Percentiles rank a stretch among this genome's conserved stretches.
Evolutionary conservation across 2,329 filamentous ascomycete genomes (phyloP).

Genomic region (Epichloe bromicola): DNA sequence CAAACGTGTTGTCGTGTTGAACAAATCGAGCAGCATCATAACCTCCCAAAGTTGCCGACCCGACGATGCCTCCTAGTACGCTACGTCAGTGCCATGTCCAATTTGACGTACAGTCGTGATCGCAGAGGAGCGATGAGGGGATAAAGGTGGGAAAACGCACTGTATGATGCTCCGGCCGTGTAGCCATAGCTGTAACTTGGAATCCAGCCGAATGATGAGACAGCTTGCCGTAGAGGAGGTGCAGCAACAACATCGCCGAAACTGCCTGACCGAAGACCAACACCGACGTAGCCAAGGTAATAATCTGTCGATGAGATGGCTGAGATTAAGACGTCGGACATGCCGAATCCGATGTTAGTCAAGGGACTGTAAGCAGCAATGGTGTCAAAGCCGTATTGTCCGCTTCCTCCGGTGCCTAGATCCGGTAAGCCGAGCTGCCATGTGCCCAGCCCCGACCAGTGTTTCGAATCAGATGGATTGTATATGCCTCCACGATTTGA

Average conservation of each 20-base stretch:
- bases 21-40: constrained; percentile 52
- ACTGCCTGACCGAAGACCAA: constrained; percentile 41
- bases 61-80: constrained; percentile 24
- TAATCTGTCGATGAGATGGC: constrained; percentile 42
- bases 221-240: constrained; percentile 41
- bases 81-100: not conserved
- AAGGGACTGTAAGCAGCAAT: constrained; percentile 28
- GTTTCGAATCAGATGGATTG: constrained; percentile 36
- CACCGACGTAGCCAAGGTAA: constrained; percentile 41
- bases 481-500: constrained; percentile 47
- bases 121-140: not conserved
- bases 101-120: not conserved
- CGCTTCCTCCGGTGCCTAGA: constrained; percentile 46
- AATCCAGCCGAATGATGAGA: constrained; percentile 45
- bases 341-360: constrained; percentile 23
- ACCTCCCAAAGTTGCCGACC: constrained; percentile 55
- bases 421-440: constrained; percentile 48
- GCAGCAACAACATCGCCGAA: constrained; percentile 37
- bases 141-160: constrained; percentile 26
- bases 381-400: constrained; percentile 47
- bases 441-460: constrained; percentile 45
- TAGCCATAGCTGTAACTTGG: constrained; percentile 65
- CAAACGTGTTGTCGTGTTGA: constrained; percentile 47
- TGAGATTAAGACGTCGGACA: constrained; percentile 35
- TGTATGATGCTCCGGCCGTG: constrained; percentile 62